A percentile compares a stretch with the other conserved stretches of the same genome.
These are phyloP conservation scores for Pseudisothecium myosuroides DNA, from an alignment of 225 moss, liverwort and hornwort species.

Conservation along the genomic window DNA sequence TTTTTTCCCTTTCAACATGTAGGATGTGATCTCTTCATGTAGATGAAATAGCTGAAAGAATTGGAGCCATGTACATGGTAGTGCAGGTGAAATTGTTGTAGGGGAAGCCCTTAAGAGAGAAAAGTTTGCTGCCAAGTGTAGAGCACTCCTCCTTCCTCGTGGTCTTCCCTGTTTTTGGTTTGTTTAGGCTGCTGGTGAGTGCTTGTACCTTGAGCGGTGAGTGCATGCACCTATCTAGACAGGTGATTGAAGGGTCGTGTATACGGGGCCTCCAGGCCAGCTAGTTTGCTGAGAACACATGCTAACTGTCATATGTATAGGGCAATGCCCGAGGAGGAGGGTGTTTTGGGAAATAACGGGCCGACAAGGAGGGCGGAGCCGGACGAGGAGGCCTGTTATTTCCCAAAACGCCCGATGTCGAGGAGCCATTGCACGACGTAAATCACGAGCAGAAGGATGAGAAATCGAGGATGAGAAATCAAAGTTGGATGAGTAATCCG, in stretches of 20 bases:
- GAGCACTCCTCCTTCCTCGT: neutral
- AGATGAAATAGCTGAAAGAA: neutral
- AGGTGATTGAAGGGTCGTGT: neutral
- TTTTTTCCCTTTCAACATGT: neutral
- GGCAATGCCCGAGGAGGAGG: no score
- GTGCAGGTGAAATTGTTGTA: neutral
- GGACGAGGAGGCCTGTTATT: no score
- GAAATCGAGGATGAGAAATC: no score
- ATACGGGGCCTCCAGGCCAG: neutral
- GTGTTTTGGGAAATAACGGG: no score
- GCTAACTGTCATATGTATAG: neutral
- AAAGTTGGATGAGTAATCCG: no score
- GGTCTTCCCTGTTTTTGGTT: neutral
- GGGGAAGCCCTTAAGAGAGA: neutral
- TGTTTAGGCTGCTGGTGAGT: neutral
- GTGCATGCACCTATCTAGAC: neutral
- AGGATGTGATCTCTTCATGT: neutral
- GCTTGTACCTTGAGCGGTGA: no score
- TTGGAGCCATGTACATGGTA: constrained; percentile 3
- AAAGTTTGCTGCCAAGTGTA: neutral
- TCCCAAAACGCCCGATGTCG: no score
- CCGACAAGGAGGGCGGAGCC: no score
- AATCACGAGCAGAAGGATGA: no score
- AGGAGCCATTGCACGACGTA: no score
- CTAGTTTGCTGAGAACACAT: neutral